Evolutionary conservation across 2,329 filamentous ascomycete species (phyloP).

Genomic region (Dryadomyces quercus-mongolicae): DNA sequence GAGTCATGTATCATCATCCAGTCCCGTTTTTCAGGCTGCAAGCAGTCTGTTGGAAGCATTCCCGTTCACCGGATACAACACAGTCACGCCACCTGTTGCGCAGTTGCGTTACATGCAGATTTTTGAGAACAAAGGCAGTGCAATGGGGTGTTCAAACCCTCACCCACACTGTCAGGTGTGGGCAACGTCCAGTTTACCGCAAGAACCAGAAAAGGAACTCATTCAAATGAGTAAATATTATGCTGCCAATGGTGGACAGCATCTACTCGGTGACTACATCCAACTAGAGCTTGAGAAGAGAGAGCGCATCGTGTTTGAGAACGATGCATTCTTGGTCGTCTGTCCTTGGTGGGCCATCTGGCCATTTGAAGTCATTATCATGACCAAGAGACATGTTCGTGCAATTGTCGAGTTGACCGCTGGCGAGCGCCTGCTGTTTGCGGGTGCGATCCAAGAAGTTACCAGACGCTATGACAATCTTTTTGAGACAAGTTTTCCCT

Average conservation of each 20-base stretch:
- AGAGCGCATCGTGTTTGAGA: constrained; percentile 82
- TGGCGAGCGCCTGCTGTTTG: constrained; percentile 59
- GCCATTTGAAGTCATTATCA: constrained; percentile 91
- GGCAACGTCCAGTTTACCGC: constrained; percentile 83
- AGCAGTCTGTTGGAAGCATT: constrained; percentile 21
- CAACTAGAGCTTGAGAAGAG: constrained; percentile 68
- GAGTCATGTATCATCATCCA: constrained; percentile 62
- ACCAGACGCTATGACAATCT: constrained; percentile 91
- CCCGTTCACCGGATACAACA: constrained; percentile 22
- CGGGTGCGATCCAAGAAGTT: constrained; percentile 77
- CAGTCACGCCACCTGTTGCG: constrained; percentile 44
- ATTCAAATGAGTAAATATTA: constrained; percentile 69
- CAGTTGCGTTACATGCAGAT: constrained; percentile 98
- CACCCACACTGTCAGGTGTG: constrained; percentile 96
- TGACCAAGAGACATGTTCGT: constrained; percentile 73
- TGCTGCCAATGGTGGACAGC: constrained; percentile 54
- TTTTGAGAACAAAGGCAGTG: constrained; percentile 95
- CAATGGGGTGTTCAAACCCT: constrained; percentile 98
- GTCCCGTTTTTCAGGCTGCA: constrained; percentile 41
- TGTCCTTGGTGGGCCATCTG: constrained; percentile 98
- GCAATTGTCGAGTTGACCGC: constrained; percentile 70
- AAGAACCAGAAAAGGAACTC: constrained; percentile 76
- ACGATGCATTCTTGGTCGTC: constrained; percentile 70
- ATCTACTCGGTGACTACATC: constrained; percentile 80
- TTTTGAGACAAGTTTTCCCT: constrained; percentile 93